Evolutionary conservation across 2,329 filamentous ascomycete genomes (phyloP).

Genomic region (Claviceps pusilla): DNA sequence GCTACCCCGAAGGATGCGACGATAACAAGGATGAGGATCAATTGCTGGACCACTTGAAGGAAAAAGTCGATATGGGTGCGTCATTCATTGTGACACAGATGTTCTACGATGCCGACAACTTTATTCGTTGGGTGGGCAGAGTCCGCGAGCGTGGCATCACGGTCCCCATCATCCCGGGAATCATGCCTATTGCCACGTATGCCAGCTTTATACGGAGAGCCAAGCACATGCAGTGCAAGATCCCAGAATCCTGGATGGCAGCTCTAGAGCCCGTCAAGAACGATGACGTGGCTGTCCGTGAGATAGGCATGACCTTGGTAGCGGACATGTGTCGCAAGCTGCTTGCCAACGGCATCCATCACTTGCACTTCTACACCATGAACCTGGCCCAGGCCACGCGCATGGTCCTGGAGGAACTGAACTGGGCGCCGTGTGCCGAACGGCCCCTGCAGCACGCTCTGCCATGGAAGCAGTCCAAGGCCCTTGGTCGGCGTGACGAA

Average conservation of each 20-base stretch:
- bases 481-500: conserved; percentile 73
- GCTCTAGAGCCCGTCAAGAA: conserved; percentile 88
- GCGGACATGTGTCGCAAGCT: conserved; percentile 82
- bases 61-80: conserved; percentile 89
- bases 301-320: conserved; percentile 74
- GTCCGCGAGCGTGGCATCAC: conserved; percentile 74
- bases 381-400: conserved; percentile 88
- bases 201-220: conserved; percentile 81
- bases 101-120: conserved; percentile 97
- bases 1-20: conserved; percentile 90
- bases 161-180: conserved; percentile 70
- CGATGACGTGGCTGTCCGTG: conserved; percentile 81
- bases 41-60: conserved; percentile 83
- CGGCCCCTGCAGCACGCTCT: conserved; percentile 77
- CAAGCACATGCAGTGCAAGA: conserved; percentile 75
- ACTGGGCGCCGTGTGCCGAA: conserved; percentile 61
- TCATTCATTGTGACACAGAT: conserved; percentile 96
- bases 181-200: conserved; percentile 85
- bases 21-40: conserved; percentile 77
- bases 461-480: conserved; percentile 91
- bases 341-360: conserved; percentile 64
- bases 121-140: conserved; percentile 77
- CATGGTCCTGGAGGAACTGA: conserved; percentile 83
- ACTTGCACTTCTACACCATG: conserved; percentile 99
- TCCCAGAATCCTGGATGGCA: conserved; percentile 69